Base-by-base conservation (phyloP, 768 basidiomycete species). In the Tricholoma furcatifolium region DNA sequence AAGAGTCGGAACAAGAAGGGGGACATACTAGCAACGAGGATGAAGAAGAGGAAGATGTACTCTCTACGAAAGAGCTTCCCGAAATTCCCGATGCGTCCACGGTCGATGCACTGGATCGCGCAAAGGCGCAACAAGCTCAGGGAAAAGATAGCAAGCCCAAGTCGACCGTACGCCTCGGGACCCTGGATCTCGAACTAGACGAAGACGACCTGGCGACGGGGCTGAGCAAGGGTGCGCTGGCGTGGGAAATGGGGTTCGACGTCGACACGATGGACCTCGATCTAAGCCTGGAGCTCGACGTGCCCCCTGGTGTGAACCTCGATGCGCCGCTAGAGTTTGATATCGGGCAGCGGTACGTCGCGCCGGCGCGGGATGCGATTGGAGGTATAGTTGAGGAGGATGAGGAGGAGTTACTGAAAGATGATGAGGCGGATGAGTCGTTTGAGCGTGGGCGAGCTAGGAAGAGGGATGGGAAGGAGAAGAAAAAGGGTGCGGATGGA, bases 211-310 rank as follows among this genome's bases (percentile, higher is more conserved):
- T 51, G 5, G 47, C 34, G 9, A 15, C 43, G 6, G 53, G 50
- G 2, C 18, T 52, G 46, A 57, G 44, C 50, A 43, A 35, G 27
- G 46, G 42, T 15, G 47, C 53, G 15, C 35, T 55, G 35, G 58
- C 54, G 11, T 55, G 59, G 59, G 59, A 57, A 43, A 55, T 57
- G 59, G 56, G 55, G 15, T 35, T 59, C 34, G 61, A 60, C 49
- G 51, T 73, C 6, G 72, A 74, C 36, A 57, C 59, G 12, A 74
- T 76, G 71, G 75, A 75, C 50, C 54, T 52, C n/a, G 60, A 61
- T 41, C 23, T 51, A 35, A 45, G 55, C 38, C 34, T 54, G 17
- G 49, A 50, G 31, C 49, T 50, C 12, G 42, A 51, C 10, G 50
- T 51, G 23, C 14, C 50, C 2, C 50, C 34, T 15, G 15, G 21